Evolutionary conservation across 2,329 filamentous ascomycete genomes (phyloP), one percentile per base, ranked within the genome.

Genomic region (Alternaria sp.): DNA sequence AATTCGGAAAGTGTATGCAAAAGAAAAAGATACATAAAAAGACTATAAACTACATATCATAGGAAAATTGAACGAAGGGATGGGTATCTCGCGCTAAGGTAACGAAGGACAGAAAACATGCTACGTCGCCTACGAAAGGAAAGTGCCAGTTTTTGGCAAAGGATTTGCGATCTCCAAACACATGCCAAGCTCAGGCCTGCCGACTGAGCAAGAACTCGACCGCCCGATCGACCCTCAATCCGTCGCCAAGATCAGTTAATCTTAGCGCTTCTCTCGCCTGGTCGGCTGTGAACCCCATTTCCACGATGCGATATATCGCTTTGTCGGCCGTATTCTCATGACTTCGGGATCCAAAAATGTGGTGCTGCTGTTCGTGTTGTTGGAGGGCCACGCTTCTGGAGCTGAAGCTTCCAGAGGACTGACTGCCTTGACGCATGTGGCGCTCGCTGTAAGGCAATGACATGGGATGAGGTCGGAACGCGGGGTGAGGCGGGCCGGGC

Each of bases 231-330:
- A 86, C 80, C 58, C 88, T 80, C 63, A 89, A 77, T 1, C 86
- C 86, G 64, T 87, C 85, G 0, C 87, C 87, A 14, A 82, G 83
- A 71, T 89, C 87, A 5, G 87, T 89, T 66, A 84, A 82, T 41
- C 83, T 82, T 18, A 90, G 76, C 18, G 87, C 87, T 68, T 84
- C 82, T 59, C 84, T 83, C 8, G 86, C 87, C 63, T 87, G 81
- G 18, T 82, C 81, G 16, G 83, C 78, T 8, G 81, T 81, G 65
- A 89, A 90, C 0, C 87, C 87, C 73, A 89, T 85, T 36, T 87
- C 84, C 5, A 88, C 85, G 57, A 90, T 85, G 43, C 82, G 79
- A 48, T 81, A 78, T 18, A 89, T 83, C 0, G 87, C 87, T 46
- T 81, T 80, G 49, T 88, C 86, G 14, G 84, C 84, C 0, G 86